phyloP scores from a whole-genome alignment of 1,284 basidiomycete genomes.

The Austropuccinia psidii region DNA sequence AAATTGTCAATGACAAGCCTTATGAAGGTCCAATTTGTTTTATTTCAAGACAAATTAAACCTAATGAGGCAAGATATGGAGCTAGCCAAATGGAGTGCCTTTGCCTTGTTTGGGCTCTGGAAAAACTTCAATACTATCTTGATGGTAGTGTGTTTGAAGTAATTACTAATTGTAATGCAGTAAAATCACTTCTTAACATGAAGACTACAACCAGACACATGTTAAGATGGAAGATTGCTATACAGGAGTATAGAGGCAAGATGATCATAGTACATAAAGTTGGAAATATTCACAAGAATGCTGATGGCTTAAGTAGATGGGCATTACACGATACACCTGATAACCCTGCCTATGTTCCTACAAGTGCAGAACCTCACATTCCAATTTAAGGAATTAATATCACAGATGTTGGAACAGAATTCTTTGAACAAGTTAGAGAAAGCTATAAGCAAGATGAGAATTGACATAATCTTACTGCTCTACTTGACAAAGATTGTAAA shows the following conservation, averaged over 20 bases:
- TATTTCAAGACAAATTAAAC: constrained; percentile 5
- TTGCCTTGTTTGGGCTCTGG: constrained; percentile 4
- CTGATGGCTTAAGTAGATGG: constrained; percentile 1
- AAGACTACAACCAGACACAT: background rate
- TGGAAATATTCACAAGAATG: constrained; percentile 7
- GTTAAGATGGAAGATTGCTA: background rate
- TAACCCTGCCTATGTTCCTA: background rate
- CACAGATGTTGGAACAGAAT: background rate
- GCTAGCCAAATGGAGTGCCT: background rate
- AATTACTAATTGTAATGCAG: background rate
- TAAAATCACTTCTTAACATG: background rate
- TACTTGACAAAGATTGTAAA: no score
- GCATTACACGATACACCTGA: background rate
- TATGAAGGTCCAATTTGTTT: background rate
- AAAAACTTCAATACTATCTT: constrained; percentile 1
- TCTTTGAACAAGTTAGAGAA: background rate
- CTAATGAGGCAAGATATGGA: constrained; percentile 7
- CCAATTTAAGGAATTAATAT: background rate
- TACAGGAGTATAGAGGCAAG: background rate
- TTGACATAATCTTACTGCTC: no score
- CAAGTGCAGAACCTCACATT: background rate
- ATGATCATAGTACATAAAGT: background rate
- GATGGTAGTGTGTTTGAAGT: no score
- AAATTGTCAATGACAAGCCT: background rate
- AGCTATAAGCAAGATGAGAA: background rate